These are phyloP conservation scores for Penicillium sp. DNA, from an alignment of 2,329 filamentous ascomycete genomes.

Conservation along the genomic window DNA sequence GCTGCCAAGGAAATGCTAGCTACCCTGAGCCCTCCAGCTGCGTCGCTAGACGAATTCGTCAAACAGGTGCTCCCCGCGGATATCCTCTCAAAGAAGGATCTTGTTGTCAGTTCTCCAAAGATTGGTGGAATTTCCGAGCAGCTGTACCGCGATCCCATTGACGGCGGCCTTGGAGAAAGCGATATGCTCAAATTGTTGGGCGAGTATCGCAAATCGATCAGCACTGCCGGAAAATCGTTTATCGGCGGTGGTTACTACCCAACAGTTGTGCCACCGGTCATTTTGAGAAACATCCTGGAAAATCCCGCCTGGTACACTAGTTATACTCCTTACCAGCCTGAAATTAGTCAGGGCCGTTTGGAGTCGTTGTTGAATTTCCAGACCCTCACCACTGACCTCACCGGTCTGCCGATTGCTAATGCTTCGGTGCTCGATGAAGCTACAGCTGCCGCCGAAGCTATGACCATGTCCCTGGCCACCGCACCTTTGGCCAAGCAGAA, in stretches of 20 bases:
- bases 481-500: conserved; percentile 69
- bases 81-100: conserved; percentile 64
- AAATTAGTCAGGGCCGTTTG: conserved; percentile 91
- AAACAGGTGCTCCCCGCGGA: conserved; percentile 76
- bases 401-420: conserved; percentile 81
- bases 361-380: conserved; percentile 95
- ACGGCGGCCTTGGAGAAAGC: conserved; percentile 45
- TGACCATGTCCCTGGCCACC: conserved; percentile 84
- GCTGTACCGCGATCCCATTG: conserved; percentile 35
- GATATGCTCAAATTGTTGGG: conserved; percentile 40
- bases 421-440: conserved; percentile 87
- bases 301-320: conserved; percentile 97
- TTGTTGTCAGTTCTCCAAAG: conserved; percentile 54
- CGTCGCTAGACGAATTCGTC: conserved; percentile 76
- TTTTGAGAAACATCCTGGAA: conserved; percentile 88
- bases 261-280: conserved; percentile 81
- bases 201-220: conserved; percentile 53
- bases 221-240: conserved; percentile 59
- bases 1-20: conserved; percentile 75
- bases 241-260: conserved; percentile 87
- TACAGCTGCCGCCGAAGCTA: conserved; percentile 89
- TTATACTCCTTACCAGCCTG: conserved; percentile 94
- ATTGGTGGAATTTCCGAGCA: conserved; percentile 27
- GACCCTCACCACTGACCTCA: conserved; percentile 85
- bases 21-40: conserved; percentile 68